A percentile compares a stretch with the other conserved stretches of the same genome.
Evolutionary conservation across 192 early-diverging fungal genomes (phyloP).

Genomic region (Linderina pennispora): DNA sequence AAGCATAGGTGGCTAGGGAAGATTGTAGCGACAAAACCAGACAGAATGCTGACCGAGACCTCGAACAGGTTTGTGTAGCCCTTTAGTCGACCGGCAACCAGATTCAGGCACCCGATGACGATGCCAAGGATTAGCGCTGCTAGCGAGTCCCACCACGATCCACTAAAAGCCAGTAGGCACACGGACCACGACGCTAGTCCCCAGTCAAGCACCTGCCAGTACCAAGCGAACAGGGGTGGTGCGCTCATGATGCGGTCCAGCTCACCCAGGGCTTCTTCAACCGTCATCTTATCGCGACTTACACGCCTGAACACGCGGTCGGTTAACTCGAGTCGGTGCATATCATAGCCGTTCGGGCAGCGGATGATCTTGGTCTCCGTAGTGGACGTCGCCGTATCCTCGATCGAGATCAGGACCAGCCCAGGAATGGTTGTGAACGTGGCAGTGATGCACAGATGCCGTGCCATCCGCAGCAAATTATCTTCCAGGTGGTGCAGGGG

Average conservation of each 20-base stretch:
- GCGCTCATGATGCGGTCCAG: constrained; percentile 49
- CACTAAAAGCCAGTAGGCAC: constrained; percentile 57
- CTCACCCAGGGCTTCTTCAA: constrained; percentile 51
- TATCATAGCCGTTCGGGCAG: constrained; percentile 51
- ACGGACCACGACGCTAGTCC: constrained; percentile 50
- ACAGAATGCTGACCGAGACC: constrained; percentile 49
- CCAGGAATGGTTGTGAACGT: constrained; percentile 60
- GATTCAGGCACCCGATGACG: constrained; percentile 49
- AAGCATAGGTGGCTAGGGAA: constrained; percentile 52
- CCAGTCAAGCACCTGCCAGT: constrained; percentile 51
- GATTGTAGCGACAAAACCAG: constrained; percentile 50
- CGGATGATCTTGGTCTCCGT: constrained; percentile 66
- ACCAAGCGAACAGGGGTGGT: constrained; percentile 47
- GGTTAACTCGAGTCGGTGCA: constrained; percentile 55
- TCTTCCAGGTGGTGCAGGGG: constrained; percentile 60
- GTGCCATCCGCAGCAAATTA: constrained; percentile 50
- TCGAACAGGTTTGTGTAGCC: constrained; percentile 62
- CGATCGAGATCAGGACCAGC: constrained; percentile 57
- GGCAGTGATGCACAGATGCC: constrained; percentile 49
- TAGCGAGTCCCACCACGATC: constrained; percentile 55
- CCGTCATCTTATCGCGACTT: constrained; percentile 48
- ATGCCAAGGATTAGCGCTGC: constrained; percentile 44
- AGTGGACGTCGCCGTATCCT: constrained; percentile 58
- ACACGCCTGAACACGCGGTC: constrained; percentile 56
- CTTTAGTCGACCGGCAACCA: constrained; percentile 51